These are phyloP conservation scores for Xylaria sp. DNA, from an alignment of 2,329 filamentous ascomycete species.

Conservation along the genomic window DNA sequence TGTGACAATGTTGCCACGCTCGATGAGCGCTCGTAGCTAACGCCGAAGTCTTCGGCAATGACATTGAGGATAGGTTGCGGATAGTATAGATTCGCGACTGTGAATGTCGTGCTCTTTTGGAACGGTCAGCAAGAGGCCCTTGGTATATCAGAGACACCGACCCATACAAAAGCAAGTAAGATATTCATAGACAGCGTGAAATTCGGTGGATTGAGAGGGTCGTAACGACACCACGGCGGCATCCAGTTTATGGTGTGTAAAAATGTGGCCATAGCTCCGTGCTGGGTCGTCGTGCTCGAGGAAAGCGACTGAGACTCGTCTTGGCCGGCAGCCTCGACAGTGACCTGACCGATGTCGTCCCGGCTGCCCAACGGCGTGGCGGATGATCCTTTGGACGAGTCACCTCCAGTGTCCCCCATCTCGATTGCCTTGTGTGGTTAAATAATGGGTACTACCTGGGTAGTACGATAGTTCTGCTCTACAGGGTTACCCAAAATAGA, in stretches of 20 bases:
- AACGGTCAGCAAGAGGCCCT: slow-evolving; percentile 14
- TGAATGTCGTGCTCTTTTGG: slow-evolving; percentile 61
- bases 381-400: neutral
- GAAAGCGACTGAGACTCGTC: neutral
- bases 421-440: neutral
- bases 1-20: slow-evolving; percentile 73
- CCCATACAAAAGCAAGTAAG: slow-evolving; percentile 71
- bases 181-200: slow-evolving; percentile 77
- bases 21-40: slow-evolving; percentile 69
- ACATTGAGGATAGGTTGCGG: slow-evolving; percentile 75
- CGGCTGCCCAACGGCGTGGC: neutral
- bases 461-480: neutral
- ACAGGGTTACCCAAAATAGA: slow-evolving; percentile 1
- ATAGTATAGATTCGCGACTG: slow-evolving; percentile 77
- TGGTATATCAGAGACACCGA: neutral
- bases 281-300: neutral
- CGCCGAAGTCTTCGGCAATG: slow-evolving; percentile 70
- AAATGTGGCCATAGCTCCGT: slow-evolving; percentile 34
- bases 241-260: slow-evolving; percentile 63
- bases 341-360: neutral
- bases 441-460: neutral
- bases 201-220: slow-evolving; percentile 71
- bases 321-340: neutral
- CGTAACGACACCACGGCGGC: slow-evolving; percentile 74
- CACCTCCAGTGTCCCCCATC: neutral